Evolutionary conservation across 371 early-diverging fungal genomes (phyloP).

Genomic region (Lichtheimia hyalospora): DNA sequence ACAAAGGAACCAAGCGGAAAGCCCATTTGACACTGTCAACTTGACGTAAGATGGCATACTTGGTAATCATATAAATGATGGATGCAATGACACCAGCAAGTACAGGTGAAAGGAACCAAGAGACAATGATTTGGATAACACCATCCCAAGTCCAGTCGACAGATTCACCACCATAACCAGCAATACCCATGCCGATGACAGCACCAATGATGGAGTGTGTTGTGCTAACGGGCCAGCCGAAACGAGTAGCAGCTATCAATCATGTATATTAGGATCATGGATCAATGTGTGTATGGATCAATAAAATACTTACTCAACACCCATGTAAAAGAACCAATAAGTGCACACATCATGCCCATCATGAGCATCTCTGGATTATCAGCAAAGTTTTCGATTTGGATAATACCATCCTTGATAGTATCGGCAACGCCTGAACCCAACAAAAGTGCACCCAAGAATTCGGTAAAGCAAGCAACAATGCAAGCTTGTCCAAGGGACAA

Average conservation of each 20-base stretch:
- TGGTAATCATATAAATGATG: conserved; percentile 66
- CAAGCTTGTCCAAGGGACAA: conserved; percentile 73
- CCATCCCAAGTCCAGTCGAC: conserved; percentile 77
- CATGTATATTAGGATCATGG: too few species aligned
- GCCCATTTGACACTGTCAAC: conserved; percentile 74
- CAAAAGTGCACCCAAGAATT: conserved; percentile 81
- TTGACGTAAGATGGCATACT: conserved; percentile 60
- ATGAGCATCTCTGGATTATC: conserved; percentile 73
- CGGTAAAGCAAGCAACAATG: conserved; percentile 81
- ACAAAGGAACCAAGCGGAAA: conserved; percentile 76
- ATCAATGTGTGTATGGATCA: too few species aligned
- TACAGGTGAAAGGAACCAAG: conserved; percentile 80
- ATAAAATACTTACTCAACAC: conserved; percentile 38
- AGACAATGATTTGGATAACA: conserved; percentile 69
- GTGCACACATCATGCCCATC: conserved; percentile 82
- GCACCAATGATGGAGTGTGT: conserved; percentile 80
- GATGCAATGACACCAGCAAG: conserved; percentile 68
- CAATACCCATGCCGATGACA: conserved; percentile 75
- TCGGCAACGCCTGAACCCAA: conserved; percentile 77
- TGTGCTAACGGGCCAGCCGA: conserved; percentile 61
- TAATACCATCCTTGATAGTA: conserved; percentile 77
- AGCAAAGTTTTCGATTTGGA: conserved; percentile 50
- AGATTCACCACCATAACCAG: conserved; percentile 65
- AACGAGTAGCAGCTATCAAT: conserved; percentile 53
- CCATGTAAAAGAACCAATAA: conserved; percentile 79